These are phyloP conservation scores for Crithidia thermophila DNA, from an alignment of 208 protist genomes.

Conservation along the genomic window DNA sequence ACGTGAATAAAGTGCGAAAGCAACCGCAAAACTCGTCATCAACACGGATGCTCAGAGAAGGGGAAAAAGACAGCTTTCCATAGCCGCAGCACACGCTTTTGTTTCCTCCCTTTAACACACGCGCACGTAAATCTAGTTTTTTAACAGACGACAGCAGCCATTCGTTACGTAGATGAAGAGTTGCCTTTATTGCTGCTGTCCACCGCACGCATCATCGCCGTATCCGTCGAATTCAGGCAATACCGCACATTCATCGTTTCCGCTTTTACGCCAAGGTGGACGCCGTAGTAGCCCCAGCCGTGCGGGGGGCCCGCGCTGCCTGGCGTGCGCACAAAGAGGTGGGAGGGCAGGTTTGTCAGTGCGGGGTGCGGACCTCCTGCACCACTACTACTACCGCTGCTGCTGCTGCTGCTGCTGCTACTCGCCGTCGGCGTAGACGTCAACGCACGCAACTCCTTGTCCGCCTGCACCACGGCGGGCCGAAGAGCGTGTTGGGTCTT, in stretches of 20 bases:
- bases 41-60: too few relatives aligned
- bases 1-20: too few relatives aligned
- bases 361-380: constrained; percentile 42
- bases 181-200: too few relatives aligned
- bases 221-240: constrained; percentile 34
- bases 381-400: not conserved
- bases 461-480: constrained; percentile 11
- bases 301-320: constrained; percentile 53
- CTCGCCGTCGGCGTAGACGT: not conserved
- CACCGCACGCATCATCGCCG: constrained; percentile 9
- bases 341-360: constrained; percentile 52
- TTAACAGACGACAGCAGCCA: not conserved
- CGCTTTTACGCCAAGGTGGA: constrained; percentile 68
- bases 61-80: too few relatives aligned
- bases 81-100: too few relatives aligned
- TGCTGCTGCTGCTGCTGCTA: not conserved
- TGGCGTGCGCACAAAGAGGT: constrained; percentile 57
- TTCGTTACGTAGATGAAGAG: too few relatives aligned
- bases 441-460: constrained; percentile 1
- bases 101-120: too few relatives aligned
- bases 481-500: constrained; percentile 38
- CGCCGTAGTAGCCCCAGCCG: constrained; percentile 65
- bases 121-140: too few relatives aligned
- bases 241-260: constrained; percentile 63
- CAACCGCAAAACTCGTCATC: too few relatives aligned